A percentile compares a stretch with the other conserved stretches of the same genome.
Evolutionary conservation across 2,329 filamentous ascomycete species (phyloP).

Genomic region (Pezicula carpinea): DNA sequence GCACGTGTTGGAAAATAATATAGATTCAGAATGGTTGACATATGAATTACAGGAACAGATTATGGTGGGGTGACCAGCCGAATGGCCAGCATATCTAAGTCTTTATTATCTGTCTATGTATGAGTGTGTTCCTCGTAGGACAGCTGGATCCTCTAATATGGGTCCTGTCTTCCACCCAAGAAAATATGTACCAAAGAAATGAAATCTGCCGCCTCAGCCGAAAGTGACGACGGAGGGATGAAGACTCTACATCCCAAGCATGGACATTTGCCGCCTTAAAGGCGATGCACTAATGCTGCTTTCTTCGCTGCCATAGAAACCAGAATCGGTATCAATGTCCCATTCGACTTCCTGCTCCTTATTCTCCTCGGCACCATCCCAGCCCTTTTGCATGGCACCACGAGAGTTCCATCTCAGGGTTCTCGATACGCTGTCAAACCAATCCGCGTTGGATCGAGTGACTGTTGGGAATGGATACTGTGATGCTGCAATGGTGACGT

Average conservation of each 20-base stretch:
- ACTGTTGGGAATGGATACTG: slow-evolving; percentile 98
- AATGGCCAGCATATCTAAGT: no score
- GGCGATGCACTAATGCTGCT: slow-evolving; percentile 64
- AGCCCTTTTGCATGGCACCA: slow-evolving; percentile 87
- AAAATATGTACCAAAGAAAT: neutral
- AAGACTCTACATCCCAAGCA: slow-evolving; percentile 53
- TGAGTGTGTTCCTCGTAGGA: no score
- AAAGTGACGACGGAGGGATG: neutral
- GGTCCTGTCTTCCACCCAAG: no score
- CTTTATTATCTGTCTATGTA: no score
- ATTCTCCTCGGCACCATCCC: slow-evolving; percentile 43
- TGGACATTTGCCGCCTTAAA: slow-evolving; percentile 67
- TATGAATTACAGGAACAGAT: no score
- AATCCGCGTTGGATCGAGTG: slow-evolving; percentile 82
- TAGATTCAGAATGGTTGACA: no score
- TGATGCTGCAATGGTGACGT: slow-evolving; percentile 91
- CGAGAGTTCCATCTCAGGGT: slow-evolving; percentile 94
- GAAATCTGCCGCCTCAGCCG: neutral
- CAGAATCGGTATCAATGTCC: slow-evolving; percentile 91
- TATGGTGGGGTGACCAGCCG: no score
- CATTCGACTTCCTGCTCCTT: slow-evolving; percentile 59
- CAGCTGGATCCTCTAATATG: no score
- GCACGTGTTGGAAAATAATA: no score
- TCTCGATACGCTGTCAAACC: slow-evolving; percentile 92
- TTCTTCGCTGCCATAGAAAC: slow-evolving; percentile 68